Percentiles rank a stretch among this genome's conserved stretches.
These are phyloP conservation scores for Yamadazyma pseudoaaseri DNA, from an alignment of 1,139 yeast species.

Conservation along the genomic window DNA sequence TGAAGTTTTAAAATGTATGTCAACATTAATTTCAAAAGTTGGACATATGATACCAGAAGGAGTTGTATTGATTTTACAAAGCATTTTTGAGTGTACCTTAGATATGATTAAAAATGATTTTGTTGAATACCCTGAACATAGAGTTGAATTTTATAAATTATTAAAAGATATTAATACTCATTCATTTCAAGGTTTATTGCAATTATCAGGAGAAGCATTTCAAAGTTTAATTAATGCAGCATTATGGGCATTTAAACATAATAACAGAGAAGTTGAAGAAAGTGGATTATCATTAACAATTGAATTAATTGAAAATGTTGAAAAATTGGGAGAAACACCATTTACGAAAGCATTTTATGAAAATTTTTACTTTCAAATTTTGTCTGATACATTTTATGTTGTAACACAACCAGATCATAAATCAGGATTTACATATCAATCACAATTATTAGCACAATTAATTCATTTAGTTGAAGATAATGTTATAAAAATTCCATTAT, in stretches of 20 bases:
- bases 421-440: conserved; percentile 89
- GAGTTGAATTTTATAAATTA: conserved; percentile 91
- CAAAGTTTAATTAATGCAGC: conserved; percentile 90
- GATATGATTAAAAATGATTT: conserved; percentile 95
- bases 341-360: conserved; percentile 86
- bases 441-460: conserved; percentile 79
- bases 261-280: conserved; percentile 92
- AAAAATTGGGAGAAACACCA: conserved; percentile 69
- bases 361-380: conserved; percentile 83
- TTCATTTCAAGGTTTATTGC: conserved; percentile 81
- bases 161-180: conserved; percentile 83
- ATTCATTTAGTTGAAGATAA: conserved; percentile 80
- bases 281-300: conserved; percentile 83
- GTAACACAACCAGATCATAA: conserved; percentile 97
- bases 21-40: conserved; percentile 82
- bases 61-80: conserved; percentile 81
- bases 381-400: conserved; percentile 89
- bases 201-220: conserved; percentile 90
- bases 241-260: conserved; percentile 97
- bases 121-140: conserved; percentile 95
- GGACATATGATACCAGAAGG: conserved; percentile 91
- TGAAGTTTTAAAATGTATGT: conserved; percentile 92
- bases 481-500: conserved; percentile 74
- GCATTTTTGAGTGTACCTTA: conserved; percentile 91
- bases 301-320: conserved; percentile 82